Conservation (phyloP, 2,329 filamentous ascomycete genomes). For the Trichoderma sp. region DNA sequence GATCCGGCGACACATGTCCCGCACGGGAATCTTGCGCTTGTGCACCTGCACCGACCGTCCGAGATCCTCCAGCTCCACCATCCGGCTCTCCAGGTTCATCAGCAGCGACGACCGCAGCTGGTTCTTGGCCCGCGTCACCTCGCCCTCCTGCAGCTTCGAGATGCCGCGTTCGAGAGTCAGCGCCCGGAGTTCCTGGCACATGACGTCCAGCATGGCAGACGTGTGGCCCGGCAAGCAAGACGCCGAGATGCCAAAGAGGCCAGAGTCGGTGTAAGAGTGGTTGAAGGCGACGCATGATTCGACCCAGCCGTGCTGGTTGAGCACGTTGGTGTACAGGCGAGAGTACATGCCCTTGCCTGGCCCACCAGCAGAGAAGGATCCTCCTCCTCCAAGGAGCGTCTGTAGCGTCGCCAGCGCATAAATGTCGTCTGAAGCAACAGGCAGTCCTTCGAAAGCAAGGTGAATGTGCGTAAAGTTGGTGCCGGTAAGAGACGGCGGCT, state of each 20-base stretch:
- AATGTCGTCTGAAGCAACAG: constrained; percentile 86
- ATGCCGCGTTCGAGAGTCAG: constrained; percentile 75
- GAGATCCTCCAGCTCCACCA: constrained; percentile 96
- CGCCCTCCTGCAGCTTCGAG: constrained; percentile 64
- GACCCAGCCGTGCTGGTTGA: constrained; percentile 97
- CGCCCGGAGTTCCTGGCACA: constrained; percentile 82
- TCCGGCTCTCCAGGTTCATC: constrained; percentile 96
- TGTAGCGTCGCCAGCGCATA: constrained; percentile 95
- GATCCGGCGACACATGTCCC: constrained; percentile 88
- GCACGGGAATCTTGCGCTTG: constrained; percentile 83
- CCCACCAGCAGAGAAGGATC: constrained; percentile 93
- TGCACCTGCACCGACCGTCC: constrained; percentile 97
- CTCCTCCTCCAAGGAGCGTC: constrained; percentile 90
- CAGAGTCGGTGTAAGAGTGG: constrained; percentile 93
- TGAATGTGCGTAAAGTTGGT: constrained; percentile 89
- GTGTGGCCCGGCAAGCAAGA: constrained; percentile 78
- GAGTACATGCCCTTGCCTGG: constrained; percentile 99
- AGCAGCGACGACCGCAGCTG: constrained; percentile 84
- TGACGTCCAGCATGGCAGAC: constrained; percentile 84
- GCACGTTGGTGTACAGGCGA: constrained; percentile 91
- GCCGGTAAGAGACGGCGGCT: constrained; percentile 73
- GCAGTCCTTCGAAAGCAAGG: constrained; percentile 90
- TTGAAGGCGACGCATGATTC: constrained; percentile 96
- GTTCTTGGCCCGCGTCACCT: constrained; percentile 94
- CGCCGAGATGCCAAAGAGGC: constrained; percentile 89